These are phyloP conservation scores for Cystobasidium tubakii DNA, from an alignment of 768 basidiomycete species.

Conservation along the genomic window DNA sequence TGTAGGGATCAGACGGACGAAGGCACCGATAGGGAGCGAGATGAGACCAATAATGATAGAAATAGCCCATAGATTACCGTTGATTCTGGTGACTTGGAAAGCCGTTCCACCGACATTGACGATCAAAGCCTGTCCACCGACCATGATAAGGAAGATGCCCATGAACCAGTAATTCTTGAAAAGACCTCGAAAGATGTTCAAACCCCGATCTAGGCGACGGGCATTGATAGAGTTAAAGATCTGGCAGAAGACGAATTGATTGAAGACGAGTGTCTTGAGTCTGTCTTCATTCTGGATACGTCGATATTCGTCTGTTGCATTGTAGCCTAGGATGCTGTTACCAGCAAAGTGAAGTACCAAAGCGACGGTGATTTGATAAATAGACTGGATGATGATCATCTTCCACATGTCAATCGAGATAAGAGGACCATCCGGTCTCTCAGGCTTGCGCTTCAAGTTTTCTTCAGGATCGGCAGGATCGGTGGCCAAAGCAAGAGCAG, in stretches of 20 bases:
- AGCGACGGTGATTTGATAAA: conserved; percentile 74
- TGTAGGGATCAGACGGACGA: conserved; percentile 76
- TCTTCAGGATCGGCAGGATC: conserved; percentile 78
- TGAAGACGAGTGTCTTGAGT: conserved; percentile 75
- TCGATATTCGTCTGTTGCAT: conserved; percentile 42
- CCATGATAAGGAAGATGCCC: conserved; percentile 74
- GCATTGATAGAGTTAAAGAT: conserved; percentile 81
- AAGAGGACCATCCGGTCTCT: conserved; percentile 77
- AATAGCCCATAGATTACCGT: conserved; percentile 86
- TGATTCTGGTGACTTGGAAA: conserved; percentile 75
- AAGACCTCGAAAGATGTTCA: conserved; percentile 86
- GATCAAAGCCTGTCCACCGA: conserved; percentile 76
- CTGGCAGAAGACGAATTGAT: conserved; percentile 95
- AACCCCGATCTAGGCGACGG: conserved; percentile 70
- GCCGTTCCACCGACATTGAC: conserved; percentile 86
- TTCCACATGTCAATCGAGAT: conserved; percentile 91
- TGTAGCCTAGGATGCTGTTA: conserved; percentile 58
- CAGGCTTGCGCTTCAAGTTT: conserved; percentile 76
- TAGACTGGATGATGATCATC: conserved; percentile 81
- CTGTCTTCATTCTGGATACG: conserved; percentile 44
- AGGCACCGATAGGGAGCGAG: conserved; percentile 76
- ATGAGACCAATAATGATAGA: conserved; percentile 78
- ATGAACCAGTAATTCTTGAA: conserved; percentile 76
- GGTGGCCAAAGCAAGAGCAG: conserved; percentile 92
- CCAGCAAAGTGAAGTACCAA: conserved; percentile 87